These are phyloP conservation scores for Hippophae rhamnoides DNA, from an alignment of 306 rosid genomes.

Conservation along the genomic window DNA sequence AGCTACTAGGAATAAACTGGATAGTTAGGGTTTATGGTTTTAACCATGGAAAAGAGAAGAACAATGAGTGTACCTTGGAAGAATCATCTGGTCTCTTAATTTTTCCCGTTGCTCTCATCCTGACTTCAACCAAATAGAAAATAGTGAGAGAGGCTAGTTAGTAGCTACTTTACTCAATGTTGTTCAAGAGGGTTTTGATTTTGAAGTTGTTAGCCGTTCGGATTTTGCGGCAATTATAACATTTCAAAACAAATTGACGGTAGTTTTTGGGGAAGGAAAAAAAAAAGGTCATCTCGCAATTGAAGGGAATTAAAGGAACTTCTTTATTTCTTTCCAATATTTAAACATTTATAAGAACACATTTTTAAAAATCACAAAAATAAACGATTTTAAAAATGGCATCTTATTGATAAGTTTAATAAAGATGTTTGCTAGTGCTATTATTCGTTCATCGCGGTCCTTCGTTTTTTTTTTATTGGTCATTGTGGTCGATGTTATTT, in stretches of 20 bases:
- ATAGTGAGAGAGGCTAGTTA: background rate
- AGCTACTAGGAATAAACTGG: constrained; percentile 1
- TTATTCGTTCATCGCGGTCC: no score
- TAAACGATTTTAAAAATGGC: no score
- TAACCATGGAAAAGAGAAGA: background rate
- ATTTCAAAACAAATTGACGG: background rate
- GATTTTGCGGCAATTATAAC: background rate
- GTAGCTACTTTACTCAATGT: background rate
- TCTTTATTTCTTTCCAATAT: no score
- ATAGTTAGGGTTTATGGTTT: constrained; percentile 10
- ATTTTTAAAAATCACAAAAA: no score
- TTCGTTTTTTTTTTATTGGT: no score
- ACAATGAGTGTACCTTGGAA: constrained; percentile 28
- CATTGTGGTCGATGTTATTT: no score
- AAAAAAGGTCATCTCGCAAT: no score
- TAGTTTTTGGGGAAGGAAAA: no score
- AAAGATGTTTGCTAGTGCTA: no score
- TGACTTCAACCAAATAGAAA: constrained; percentile 1
- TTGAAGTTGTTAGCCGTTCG: background rate
- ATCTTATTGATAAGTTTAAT: no score
- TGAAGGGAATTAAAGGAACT: no score
- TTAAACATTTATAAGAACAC: no score
- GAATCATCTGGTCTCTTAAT: constrained; percentile 31
- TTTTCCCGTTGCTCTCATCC: constrained; percentile 43
- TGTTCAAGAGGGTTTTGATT: background rate